Evolutionary conservation across 805 yeast genomes (phyloP).

Genomic region (Ogataea kodamae): DNA sequence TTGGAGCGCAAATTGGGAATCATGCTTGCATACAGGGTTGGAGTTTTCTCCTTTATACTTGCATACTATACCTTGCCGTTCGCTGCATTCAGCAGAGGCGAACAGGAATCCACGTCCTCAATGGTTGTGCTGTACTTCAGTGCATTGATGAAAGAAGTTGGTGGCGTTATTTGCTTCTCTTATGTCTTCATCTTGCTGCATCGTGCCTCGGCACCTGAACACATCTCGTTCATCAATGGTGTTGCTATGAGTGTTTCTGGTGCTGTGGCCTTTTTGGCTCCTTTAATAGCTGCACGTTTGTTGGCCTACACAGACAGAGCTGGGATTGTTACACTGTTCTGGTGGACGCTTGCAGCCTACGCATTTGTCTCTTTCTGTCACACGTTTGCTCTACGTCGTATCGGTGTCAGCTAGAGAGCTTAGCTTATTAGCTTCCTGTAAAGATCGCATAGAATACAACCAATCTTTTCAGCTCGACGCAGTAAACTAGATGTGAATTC

Average conservation of each 20-base stretch:
- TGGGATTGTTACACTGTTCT: conserved; percentile 1
- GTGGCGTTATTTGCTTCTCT: conserved; percentile 48
- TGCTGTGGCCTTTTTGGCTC: conserved; percentile 53
- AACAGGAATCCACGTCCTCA: conserved; percentile 1
- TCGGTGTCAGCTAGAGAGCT: background rate
- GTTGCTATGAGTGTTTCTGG: conserved; percentile 51
- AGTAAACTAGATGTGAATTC: too few relatives aligned
- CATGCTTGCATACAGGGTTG: conserved; percentile 39
- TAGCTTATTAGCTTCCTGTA: background rate
- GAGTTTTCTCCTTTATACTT: conserved; percentile 42
- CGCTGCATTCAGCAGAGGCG: conserved; percentile 38
- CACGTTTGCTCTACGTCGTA: conserved; percentile 1
- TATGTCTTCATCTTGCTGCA: conserved; percentile 50
- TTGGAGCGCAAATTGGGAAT: conserved; percentile 47
- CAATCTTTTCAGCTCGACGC: too few relatives aligned
- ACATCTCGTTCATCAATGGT: conserved; percentile 58
- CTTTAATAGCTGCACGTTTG: conserved; percentile 49
- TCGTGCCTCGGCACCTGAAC: conserved; percentile 48
- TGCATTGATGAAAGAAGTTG: conserved; percentile 25
- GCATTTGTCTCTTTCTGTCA: background rate
- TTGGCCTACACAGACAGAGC: conserved; percentile 1
- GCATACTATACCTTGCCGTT: conserved; percentile 46
- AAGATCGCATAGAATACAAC: too few relatives aligned
- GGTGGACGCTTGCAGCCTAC: conserved; percentile 1
- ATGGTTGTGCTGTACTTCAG: conserved; percentile 28